Base-by-base conservation (phyloP, 306 rosid genomes). In the Begonia peltatifolia region DNA sequence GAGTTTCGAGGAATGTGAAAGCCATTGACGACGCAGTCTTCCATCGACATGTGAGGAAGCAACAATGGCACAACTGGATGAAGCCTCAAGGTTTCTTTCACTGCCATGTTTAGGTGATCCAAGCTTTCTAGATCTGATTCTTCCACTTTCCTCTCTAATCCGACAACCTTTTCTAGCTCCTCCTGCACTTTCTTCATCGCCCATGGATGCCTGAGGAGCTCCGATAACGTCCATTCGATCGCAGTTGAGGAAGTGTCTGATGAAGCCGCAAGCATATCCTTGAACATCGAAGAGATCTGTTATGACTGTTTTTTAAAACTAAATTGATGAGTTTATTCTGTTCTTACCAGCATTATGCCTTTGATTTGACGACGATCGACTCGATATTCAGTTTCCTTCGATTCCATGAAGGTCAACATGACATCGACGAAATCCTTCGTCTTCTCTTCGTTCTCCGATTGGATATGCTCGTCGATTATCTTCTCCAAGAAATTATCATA, bases 391-490 rank as follows among this genome's bases (percentile, higher is more conserved):
- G 72, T 71, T 60, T 73, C 76, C 49, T 58, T 9, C 1, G 75
- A 67, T 9, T 70, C 84, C 55, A 69, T 56, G 57, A 82, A 62
- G 0, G 72, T 56, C 67, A 82, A 47, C 86, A 87, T 67, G 43
- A 78, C 74, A 61, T 87, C 82, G 11, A 87, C 84, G 15, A 83
- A 80, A 56, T 83, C 88, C 49, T 76, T 83, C 8, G 61, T 22
- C 36, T 69, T 71, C 42, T 64, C 49, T 35, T 30, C 56, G 12
- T 47, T 60, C 42, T 65, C 22, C 10, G 69, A 56, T 41, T 71
- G 68, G 6, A 75, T 9, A 47, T 83, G 95, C 12, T 83, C 84
- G 13, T 83, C 80, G 16, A 87, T 69, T 20, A 76, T 62, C 63
- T 56, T 82, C 51, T 82, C 93, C 13, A 86, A 68, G 56, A 82